Conservation (phyloP, 1,139 yeast genomes). For the Candida tropicalis region DNA sequence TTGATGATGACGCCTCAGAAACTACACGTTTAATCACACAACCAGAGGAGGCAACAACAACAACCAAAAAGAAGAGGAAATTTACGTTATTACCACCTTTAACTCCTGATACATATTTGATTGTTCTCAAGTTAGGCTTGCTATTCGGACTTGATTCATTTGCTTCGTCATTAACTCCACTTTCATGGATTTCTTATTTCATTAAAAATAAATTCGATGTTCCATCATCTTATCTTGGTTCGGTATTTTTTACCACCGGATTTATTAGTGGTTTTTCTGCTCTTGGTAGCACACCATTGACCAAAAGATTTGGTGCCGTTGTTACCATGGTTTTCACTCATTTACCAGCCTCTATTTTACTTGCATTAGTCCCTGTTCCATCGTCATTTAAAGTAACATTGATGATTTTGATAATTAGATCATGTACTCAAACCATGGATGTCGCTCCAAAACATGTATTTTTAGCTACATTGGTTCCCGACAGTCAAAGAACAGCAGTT, state of each 20-base stretch:
- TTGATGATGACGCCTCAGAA: constrained; percentile 10
- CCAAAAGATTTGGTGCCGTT: constrained; percentile 47
- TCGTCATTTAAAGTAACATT: constrained; percentile 30
- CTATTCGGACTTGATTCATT: constrained; percentile 47
- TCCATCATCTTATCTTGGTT: constrained; percentile 37
- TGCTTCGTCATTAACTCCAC: constrained; percentile 47
- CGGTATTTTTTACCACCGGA: constrained; percentile 42
- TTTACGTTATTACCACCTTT: constrained; percentile 25
- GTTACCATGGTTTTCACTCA: constrained; percentile 49
- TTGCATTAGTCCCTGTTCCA: constrained; percentile 41
- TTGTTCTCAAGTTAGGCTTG: constrained; percentile 36
- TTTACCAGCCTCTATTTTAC: constrained; percentile 43
- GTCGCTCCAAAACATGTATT: constrained; percentile 49
- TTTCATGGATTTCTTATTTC: constrained; percentile 48
- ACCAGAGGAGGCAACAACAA: constrained; percentile 10
- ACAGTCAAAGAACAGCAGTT: constrained; percentile 40
- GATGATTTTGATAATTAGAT: constrained; percentile 33
- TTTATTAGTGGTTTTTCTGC: constrained; percentile 44
- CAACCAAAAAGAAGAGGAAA: constrained; percentile 6
- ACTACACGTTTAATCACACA: constrained; percentile 16
- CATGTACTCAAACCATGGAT: constrained; percentile 47
- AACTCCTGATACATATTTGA: constrained; percentile 20
- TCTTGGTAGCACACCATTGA: constrained; percentile 42
- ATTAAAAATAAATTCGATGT: constrained; percentile 38
- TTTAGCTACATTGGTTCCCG: constrained; percentile 39